Conservation (phyloP, 441 rosid species). For the Arabidopsis lyrata region DNA sequence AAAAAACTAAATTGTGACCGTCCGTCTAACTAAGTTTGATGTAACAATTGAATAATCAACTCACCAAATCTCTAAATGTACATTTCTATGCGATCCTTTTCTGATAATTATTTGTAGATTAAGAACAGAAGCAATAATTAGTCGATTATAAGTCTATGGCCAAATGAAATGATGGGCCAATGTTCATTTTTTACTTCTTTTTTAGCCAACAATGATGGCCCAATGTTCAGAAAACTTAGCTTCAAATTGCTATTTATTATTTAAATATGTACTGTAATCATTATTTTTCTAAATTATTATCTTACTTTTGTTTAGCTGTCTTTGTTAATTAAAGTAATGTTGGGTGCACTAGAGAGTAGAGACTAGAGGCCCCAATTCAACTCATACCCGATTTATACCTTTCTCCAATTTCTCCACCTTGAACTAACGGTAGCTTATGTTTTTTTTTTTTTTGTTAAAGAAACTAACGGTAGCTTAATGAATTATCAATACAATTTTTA, state of each 20-base stretch:
- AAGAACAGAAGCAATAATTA: slow-evolving; percentile 29
- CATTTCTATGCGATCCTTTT: neutral
- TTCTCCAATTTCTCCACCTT: slow-evolving; percentile 4
- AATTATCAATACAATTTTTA: neutral
- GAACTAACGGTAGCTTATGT: slow-evolving; percentile 1
- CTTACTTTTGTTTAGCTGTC: slow-evolving; percentile 41
- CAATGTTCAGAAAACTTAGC: slow-evolving; percentile 30
- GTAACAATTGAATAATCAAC: slow-evolving; percentile 25
- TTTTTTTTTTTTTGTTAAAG: too few species aligned
- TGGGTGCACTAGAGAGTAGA: slow-evolving; percentile 36
- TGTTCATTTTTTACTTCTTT: neutral
- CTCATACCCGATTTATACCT: slow-evolving; percentile 19
- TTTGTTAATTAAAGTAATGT: slow-evolving; percentile 32
- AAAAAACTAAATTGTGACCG: slow-evolving; percentile 16
- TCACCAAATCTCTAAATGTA: slow-evolving; percentile 16
- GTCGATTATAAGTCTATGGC: slow-evolving; percentile 31
- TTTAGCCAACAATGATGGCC: slow-evolving; percentile 16
- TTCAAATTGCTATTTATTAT: neutral
- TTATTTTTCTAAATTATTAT: neutral
- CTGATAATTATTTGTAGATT: slow-evolving; percentile 1
- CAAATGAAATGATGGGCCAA: slow-evolving; percentile 31
- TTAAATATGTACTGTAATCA: slow-evolving; percentile 13
- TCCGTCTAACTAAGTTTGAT: slow-evolving; percentile 31
- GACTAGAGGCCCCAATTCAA: slow-evolving; percentile 29
- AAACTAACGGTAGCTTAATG: neutral